phyloP scores from a whole-genome alignment of 495 filamentous ascomycete species.

The Penicillium waksmanii region DNA sequence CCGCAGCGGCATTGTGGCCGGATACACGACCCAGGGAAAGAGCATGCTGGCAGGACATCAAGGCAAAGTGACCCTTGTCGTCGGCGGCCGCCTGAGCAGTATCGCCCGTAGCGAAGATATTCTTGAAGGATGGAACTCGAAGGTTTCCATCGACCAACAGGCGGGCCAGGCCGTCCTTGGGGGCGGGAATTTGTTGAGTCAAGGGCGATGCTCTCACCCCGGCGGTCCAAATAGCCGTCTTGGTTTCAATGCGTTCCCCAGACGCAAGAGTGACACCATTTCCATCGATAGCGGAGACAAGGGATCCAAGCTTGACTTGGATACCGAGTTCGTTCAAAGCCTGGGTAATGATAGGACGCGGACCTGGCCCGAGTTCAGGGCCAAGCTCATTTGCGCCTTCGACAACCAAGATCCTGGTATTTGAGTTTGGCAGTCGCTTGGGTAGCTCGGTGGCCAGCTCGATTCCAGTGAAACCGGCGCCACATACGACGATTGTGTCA shows the following conservation, averaged over 20 bases:
- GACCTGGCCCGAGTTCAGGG: conserved; percentile 21
- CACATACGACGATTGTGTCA: conserved; percentile 25
- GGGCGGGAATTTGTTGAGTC: conserved; percentile 23
- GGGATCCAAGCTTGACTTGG: conserved; percentile 20
- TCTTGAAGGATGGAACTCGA: conserved; percentile 12
- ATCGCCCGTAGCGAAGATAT: conserved; percentile 26
- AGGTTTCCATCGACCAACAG: conserved; percentile 21
- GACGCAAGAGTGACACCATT: conserved; percentile 22
- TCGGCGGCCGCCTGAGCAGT: conserved; percentile 22
- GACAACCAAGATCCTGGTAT: conserved; percentile 23
- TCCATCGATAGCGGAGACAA: conserved; percentile 16
- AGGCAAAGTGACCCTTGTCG: conserved; percentile 14
- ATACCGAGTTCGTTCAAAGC: conserved; percentile 24
- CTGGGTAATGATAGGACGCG: conserved; percentile 21
- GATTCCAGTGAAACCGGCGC: conserved; percentile 32
- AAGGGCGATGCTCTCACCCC: conserved; percentile 25
- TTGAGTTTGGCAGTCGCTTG: conserved; percentile 16
- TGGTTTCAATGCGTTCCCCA: conserved; percentile 25
- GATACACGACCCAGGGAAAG: conserved; percentile 31
- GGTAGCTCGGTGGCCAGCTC: conserved; percentile 27
- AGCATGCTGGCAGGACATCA: conserved; percentile 43
- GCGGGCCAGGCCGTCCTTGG: conserved; percentile 17
- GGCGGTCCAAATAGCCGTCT: conserved; percentile 28
- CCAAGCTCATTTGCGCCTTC: conserved; percentile 20
- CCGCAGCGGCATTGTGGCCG: conserved; percentile 36